Evolutionary conservation across 2,329 filamentous ascomycete species (phyloP).

Genomic region (Diaporthe sp.): DNA sequence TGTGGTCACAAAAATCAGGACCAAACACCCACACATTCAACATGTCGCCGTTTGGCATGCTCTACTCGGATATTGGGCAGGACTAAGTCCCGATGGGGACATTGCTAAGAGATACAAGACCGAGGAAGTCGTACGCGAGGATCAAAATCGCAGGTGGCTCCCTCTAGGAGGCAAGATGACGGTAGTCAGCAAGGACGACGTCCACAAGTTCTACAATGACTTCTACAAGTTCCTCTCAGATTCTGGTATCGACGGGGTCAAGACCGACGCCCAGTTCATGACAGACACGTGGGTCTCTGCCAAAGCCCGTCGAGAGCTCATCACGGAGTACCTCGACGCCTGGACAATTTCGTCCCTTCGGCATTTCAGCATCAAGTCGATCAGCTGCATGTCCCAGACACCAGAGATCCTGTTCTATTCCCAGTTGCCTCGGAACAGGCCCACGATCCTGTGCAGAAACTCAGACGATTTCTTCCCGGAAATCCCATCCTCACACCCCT

Average conservation of each 20-base stretch:
- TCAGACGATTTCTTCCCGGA: conserved; percentile 94
- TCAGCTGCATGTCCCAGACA: conserved; percentile 95
- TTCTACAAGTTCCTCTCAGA: conserved; percentile 87
- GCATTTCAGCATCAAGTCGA: conserved; percentile 82
- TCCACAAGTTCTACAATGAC: conserved; percentile 85
- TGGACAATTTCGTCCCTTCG: conserved; percentile 85
- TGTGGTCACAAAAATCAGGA: conserved; percentile 77
- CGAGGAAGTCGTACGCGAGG: conserved; percentile 66
- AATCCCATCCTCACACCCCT: conserved; percentile 84
- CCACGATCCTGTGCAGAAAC: conserved; percentile 83
- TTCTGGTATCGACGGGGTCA: conserved; percentile 86
- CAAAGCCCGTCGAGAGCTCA: conserved; percentile 78
- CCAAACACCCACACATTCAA: conserved; percentile 78
- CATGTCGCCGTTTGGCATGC: conserved; percentile 97
- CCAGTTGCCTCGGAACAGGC: conserved; percentile 82
- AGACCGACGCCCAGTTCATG: conserved; percentile 94
- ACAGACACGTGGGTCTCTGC: conserved; percentile 82
- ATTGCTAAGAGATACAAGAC: conserved; percentile 87
- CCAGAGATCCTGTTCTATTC: conserved; percentile 90
- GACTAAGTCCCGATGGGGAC: conserved; percentile 80
- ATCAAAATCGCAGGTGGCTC: conserved; percentile 61
- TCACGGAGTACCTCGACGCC: conserved; percentile 83
- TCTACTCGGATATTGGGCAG: conserved; percentile 90
- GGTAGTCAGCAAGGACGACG: conserved; percentile 81
- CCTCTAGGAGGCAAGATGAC: conserved; percentile 76